Conservation (phyloP, 257 asterid genomes). For the Penstemon barbatus region DNA sequence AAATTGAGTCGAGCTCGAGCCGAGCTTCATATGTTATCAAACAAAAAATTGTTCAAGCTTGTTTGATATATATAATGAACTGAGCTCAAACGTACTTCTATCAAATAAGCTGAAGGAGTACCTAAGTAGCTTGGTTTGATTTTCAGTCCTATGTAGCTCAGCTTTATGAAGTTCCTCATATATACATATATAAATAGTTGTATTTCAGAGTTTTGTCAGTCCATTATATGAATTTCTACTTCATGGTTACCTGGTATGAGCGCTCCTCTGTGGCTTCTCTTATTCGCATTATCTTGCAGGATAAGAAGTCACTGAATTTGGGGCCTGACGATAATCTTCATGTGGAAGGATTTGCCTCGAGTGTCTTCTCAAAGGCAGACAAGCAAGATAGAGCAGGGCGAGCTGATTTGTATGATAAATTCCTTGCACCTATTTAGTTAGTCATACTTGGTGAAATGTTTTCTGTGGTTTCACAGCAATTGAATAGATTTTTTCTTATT, state of each 20-base stretch:
- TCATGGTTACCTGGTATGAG: background rate
- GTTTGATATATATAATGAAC: no score
- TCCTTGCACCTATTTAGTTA: slow-evolving; percentile 14
- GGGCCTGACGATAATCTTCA: slow-evolving; percentile 85
- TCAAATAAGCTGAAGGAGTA: no score
- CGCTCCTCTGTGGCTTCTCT: slow-evolving; percentile 7
- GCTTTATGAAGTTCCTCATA: slow-evolving; percentile 17
- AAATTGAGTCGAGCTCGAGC: no score
- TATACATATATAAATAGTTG: background rate
- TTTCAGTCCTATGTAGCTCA: background rate
- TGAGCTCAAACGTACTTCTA: no score
- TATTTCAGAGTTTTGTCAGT: background rate
- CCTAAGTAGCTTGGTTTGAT: no score
- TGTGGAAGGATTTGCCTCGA: slow-evolving; percentile 89
- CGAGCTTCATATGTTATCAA: no score
- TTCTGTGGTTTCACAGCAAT: slow-evolving; percentile 11
- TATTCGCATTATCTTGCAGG: slow-evolving; percentile 46
- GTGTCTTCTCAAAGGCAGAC: slow-evolving; percentile 87
- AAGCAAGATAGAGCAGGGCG: slow-evolving; percentile 94
- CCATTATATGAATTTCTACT: background rate
- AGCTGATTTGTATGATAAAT: slow-evolving; percentile 68
- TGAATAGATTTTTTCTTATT: slow-evolving; percentile 11
- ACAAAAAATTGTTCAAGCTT: no score
- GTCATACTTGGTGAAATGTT: background rate
- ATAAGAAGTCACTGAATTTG: slow-evolving; percentile 77